Evolutionary conservation across 345 rosid species (phyloP).

Genomic region (Clarkia xantiana): DNA sequence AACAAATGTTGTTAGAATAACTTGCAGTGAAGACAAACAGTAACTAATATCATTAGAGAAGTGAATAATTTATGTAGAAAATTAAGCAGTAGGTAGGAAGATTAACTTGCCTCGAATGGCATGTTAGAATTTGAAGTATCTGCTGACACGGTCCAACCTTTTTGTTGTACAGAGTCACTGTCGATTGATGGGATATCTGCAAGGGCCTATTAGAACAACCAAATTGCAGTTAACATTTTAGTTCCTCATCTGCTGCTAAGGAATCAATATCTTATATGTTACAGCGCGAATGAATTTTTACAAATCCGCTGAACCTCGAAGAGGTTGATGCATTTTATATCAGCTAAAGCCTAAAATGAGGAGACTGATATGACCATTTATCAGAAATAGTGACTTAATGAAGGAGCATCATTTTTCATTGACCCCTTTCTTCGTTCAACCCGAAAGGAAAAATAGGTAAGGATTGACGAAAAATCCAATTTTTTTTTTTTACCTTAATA

Average conservation of each 20-base stretch:
- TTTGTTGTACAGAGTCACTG: slow-evolving; percentile 55
- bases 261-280: slow-evolving; percentile 57
- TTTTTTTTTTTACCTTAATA: slow-evolving; percentile 58
- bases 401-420: not conserved
- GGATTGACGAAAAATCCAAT: not conserved
- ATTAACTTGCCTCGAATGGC: slow-evolving; percentile 76
- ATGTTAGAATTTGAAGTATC: slow-evolving; percentile 78
- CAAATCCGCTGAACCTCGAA: slow-evolving; percentile 99
- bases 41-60: not conserved
- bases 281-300: slow-evolving; percentile 86
- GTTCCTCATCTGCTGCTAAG: not conserved
- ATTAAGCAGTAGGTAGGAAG: not conserved
- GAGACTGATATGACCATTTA: not conserved
- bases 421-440: not conserved
- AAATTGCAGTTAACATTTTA: not conserved
- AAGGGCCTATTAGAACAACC: slow-evolving; percentile 49
- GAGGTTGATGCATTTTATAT: slow-evolving; percentile 70
- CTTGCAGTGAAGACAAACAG: too few species aligned
- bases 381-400: not conserved
- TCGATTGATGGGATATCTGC: slow-evolving; percentile 83
- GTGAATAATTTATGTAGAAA: not conserved
- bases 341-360: slow-evolving; percentile 59
- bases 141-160: slow-evolving; percentile 80
- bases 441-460: not conserved
- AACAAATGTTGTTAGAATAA: slow-evolving; percentile 58